These are phyloP conservation scores for Ogataea glucozyma DNA, from an alignment of 805 yeast species.

Conservation along the genomic window DNA sequence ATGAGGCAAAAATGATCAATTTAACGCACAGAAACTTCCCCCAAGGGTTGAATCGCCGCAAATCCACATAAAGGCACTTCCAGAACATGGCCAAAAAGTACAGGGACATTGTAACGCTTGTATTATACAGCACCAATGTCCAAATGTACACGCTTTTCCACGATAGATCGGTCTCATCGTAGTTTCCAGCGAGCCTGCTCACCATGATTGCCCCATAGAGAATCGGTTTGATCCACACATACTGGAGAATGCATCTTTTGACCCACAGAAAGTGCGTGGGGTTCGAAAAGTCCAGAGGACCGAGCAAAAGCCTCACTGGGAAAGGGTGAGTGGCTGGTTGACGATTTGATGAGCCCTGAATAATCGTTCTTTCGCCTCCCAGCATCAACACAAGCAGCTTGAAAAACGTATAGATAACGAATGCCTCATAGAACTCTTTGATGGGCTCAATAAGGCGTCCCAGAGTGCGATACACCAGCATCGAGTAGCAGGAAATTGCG, in stretches of 20 bases:
- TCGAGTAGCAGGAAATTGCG: constrained; percentile 66
- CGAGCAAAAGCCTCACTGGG: constrained; percentile 48
- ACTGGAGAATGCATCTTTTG: constrained; percentile 86
- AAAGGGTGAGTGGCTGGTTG: constrained; percentile 70
- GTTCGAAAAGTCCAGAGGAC: constrained; percentile 78
- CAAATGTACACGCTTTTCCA: constrained; percentile 56
- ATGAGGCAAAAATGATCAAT: constrained; percentile 92
- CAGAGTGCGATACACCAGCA: constrained; percentile 47
- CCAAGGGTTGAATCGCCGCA: constrained; percentile 81
- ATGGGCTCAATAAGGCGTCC: constrained; percentile 65
- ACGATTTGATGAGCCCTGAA: constrained; percentile 59
- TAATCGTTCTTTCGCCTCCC: constrained; percentile 90
- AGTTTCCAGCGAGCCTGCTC: constrained; percentile 48
- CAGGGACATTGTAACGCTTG: constrained; percentile 77
- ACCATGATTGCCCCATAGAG: constrained; percentile 58
- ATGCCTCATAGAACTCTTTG: constrained; percentile 91
- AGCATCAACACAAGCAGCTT: constrained; percentile 76
- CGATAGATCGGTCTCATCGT: constrained; percentile 53
- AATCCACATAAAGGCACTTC: constrained; percentile 81
- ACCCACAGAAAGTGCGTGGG: constrained; percentile 75
- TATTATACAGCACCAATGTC: constrained; percentile 70
- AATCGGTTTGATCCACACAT: constrained; percentile 91
- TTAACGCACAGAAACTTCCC: constrained; percentile 93
- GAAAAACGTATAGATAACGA: constrained; percentile 92
- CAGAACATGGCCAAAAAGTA: constrained; percentile 89